Evolutionary conservation across 176 grass and related monocot genomes (phyloP).

Genomic region (Cocos nucifera): DNA sequence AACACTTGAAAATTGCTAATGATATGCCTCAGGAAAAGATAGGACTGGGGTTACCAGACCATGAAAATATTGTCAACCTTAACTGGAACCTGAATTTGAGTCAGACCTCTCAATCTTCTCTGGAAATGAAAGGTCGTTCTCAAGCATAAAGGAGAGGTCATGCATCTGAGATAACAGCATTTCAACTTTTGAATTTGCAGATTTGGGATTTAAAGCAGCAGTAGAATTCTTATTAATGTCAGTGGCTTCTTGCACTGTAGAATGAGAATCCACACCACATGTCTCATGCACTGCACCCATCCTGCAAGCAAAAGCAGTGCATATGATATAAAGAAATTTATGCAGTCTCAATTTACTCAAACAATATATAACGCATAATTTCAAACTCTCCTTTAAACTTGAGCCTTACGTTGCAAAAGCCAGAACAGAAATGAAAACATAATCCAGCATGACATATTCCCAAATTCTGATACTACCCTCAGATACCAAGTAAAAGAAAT

Average conservation of each 20-base stretch:
- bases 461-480: no score
- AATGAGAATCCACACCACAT: conserved; percentile 26
- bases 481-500: no score
- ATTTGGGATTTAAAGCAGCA: conserved; percentile 21
- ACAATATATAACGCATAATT: no score
- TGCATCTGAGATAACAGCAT: conserved; percentile 56
- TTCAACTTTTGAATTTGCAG: conserved; percentile 34
- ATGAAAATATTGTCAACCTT: no score
- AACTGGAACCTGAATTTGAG: conserved; percentile 1
- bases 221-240: conserved; percentile 14
- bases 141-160: conserved; percentile 76
- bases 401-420: no score
- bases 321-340: conserved; percentile 10
- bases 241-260: conserved; percentile 23
- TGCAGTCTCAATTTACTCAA: neutral
- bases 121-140: conserved; percentile 59
- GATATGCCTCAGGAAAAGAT: no score
- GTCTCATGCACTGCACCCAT: conserved; percentile 19
- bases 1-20: neutral
- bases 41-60: no score
- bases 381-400: no score
- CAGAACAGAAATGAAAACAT: no score
- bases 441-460: no score
- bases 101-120: conserved; percentile 27
- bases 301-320: conserved; percentile 24